Base-by-base conservation (phyloP, 257 asterid genomes). In the Ilex aquifolium region DNA sequence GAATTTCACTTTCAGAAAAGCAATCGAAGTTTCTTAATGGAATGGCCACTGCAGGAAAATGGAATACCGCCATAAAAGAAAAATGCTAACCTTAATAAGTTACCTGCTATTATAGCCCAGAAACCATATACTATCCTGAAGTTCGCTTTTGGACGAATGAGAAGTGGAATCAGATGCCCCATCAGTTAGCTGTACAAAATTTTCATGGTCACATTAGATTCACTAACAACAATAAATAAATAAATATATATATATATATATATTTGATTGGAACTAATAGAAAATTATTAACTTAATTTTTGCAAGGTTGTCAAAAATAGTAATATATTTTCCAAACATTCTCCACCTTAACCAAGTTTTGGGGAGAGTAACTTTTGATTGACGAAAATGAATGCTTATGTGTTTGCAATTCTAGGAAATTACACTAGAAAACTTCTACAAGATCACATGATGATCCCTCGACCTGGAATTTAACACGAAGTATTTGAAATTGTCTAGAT, bases 21-120 rank as follows among this genome's bases (percentile, higher is more conserved):
- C 50, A 44, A 44, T 21, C 27, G 13, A 44, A 7, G 50, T 13
- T 44, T 44, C 50, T 44, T 7, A 44, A 13, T 44, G 50, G 1
- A 8, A 44, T 44, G 50, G 13, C 50, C 13, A 44, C 50, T 7
- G 50, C 50, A 44, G 50, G 50, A 44, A 21, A 7, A 44, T 44
- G 50, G 50, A 44, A 8, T 44, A 1, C 1, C 50, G 13, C 50
- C 50, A 44, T 8, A 44, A 44, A 44, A 44, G 50, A 13, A 8
- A 44, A 44, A 8, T 7, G 50, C 50, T 13, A 56, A 44, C 46
- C 17, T 57, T 60, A 59, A 21, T 21, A 21, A 62, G 66, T 68
- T 76, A 91, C 98, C 98, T 79, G 86, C 64, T 79, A 60, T 69
- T 72, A 57, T 64, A 66, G 69, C 90, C 84, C 44, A 75, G 48